These are phyloP conservation scores for Paecilomyces sp. DNA, from an alignment of 2,329 filamentous ascomycete species.

Conservation along the genomic window DNA sequence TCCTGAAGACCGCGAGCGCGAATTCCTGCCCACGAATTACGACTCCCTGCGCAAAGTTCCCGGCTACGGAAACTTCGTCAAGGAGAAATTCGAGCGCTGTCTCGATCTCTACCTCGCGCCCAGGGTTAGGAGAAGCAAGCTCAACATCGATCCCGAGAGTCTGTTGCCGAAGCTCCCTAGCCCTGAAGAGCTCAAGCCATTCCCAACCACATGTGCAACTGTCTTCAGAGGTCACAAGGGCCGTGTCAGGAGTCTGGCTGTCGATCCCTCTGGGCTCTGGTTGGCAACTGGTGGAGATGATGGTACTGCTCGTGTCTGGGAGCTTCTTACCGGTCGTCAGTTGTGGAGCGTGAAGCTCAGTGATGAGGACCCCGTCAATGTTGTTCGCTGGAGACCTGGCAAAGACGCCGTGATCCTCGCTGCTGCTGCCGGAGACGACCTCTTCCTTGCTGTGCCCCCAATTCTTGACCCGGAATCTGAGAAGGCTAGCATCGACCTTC, in stretches of 20 bases:
- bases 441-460: conserved; percentile 76
- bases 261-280: conserved; percentile 80
- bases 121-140: conserved; percentile 80
- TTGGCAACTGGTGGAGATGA: conserved; percentile 92
- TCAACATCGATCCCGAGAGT: conserved; percentile 94
- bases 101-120: conserved; percentile 93
- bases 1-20: conserved; percentile 82
- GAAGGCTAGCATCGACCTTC: conserved; percentile 63
- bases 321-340: conserved; percentile 76
- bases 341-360: conserved; percentile 77
- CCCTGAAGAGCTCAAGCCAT: conserved; percentile 88
- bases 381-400: conserved; percentile 82
- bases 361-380: conserved; percentile 70
- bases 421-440: conserved; percentile 73
- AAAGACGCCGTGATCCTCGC: conserved; percentile 75
- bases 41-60: conserved; percentile 84
- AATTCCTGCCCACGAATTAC: conserved; percentile 77
- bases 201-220: conserved; percentile 83
- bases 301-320: conserved; percentile 86
- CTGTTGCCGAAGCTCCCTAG: conserved; percentile 87
- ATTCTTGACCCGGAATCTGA: conserved; percentile 66
- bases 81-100: conserved; percentile 93
- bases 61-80: conserved; percentile 81
- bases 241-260: conserved; percentile 72
- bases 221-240: conserved; percentile 85